Evolutionary conservation across 495 filamentous ascomycete species (phyloP), one percentile per base, ranked within the genome.

Genomic region (Hamigera avellanea): DNA sequence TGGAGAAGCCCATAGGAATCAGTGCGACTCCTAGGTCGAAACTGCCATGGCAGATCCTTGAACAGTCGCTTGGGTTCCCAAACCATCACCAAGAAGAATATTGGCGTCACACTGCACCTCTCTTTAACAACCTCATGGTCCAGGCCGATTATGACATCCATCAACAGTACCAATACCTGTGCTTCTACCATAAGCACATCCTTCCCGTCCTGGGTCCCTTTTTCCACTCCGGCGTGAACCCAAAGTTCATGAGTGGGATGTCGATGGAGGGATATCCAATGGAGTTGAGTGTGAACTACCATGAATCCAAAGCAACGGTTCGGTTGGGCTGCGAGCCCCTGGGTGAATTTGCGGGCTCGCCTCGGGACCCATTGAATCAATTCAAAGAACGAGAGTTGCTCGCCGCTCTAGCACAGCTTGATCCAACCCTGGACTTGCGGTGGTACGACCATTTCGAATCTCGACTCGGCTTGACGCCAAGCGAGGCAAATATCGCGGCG

Each of bases 81-180:
- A 37, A 38, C 8, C 18, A 23, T 1, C 39, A 49, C 9, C 35
- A 49, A 13, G 16, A 43, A 10, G 19, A 40, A 5, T 45, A 35
- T 21, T 49, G 46, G 46, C 32, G 40, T 14, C 19, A 23, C 12
- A 23, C 35, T 0, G 46, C 19, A 0, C 42, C 46, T 7, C 33
- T 37, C 12, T 25, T 49, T 3, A 32, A 16, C 10, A 32, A 33
- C 2, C 27, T 42, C 17, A 19, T 49, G 0, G 7, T 8, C 2
- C 23, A 33, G 0, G 46, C 36, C 28, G 16, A 35, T 19, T 46
- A 49, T 14, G 31, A 33, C 14, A 19, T 45, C 14, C 34, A 42
- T 25, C 10, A 42, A 7, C 46, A 49, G 10, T 45, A 31, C 27
- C 32, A 42, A 23, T 43, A 45, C 18, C 36, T 49, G 10, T 18